Base-by-base conservation (phyloP, 2,329 filamentous ascomycete species). In the Fusarium sp. region DNA sequence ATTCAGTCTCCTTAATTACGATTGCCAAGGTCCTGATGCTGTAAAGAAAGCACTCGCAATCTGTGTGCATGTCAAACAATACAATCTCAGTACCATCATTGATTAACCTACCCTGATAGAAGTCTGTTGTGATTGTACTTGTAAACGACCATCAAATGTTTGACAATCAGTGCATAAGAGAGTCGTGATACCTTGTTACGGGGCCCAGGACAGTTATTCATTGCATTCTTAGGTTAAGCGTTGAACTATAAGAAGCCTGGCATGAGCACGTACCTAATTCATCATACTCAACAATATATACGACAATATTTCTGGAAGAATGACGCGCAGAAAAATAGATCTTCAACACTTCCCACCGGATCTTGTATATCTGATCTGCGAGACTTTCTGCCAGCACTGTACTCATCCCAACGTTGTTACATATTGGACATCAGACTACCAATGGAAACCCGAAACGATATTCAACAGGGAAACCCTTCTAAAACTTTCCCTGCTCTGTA, bases 341-440 rank as follows among this genome's bases (percentile, higher is more conserved):
- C 17, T 35, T 4, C 50, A 53, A 26, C 20, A 26, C 7, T 26
- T 53, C 3, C 17, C 22, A 3, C 20, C 28, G 15, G 50, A 30
- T 1, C 2, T 35, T 7, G 20, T 33, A 33, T 35, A 53, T 2
- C 11, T 43, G 1, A 43, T 44, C 32, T 44, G 54, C n/a, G 54
- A 56, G 10, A 19, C 7, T 2, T 17, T 53, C 7, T 56, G 54
- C 9, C 17, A 14, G 1, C 47, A 53, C 19, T 56, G 54, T 13
- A 5, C 28, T 13, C 28, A 2, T 13, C 1, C 10, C 11, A 28
- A 11, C n/a, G 19, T 5, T 6, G 11, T 19, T 26, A 2, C 1
- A 26, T 10, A 10, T 4, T 37, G 30, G 14, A 22, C 30, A 6
- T 3, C 14, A 7, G 32, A 11, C 5, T 20, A 13, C 24, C 33